A percentile compares a stretch with the other conserved stretches of the same genome.
Evolutionary conservation across 1,139 yeast genomes (phyloP).

Genomic region (Magnusiomyces paraingens): DNA sequence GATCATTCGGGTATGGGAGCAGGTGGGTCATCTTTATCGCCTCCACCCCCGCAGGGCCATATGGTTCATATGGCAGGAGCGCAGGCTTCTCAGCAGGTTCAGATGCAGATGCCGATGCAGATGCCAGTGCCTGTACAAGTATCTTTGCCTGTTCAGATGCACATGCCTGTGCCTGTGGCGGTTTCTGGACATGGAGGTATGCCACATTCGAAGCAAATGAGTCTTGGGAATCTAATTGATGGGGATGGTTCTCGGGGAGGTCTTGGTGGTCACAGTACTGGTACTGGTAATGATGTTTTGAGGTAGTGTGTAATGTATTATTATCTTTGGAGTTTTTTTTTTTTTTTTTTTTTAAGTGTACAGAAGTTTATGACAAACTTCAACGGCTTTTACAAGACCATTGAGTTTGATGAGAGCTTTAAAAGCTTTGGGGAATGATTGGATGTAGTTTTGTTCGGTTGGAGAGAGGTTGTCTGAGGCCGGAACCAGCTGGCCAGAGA

Average conservation of each 20-base stretch:
- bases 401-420: neutral
- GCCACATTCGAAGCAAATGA: neutral
- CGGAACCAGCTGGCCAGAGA: neutral
- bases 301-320: neutral
- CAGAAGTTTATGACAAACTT: no score
- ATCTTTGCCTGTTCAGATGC: no score
- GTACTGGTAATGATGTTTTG: neutral
- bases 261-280: no score
- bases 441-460: neutral
- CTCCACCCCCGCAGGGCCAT: no score
- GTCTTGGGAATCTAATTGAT: conserved; percentile 5
- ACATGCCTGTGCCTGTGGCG: no score
- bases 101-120: no score
- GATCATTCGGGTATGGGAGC: no score
- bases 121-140: no score
- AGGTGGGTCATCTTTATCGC: no score
- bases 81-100: no score
- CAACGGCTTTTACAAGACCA: conserved; percentile 1
- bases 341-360: neutral
- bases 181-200: no score
- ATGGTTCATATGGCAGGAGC: no score
- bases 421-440: neutral
- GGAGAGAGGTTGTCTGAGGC: neutral
- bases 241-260: neutral
- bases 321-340: neutral